Evolutionary conservation across 2,329 filamentous ascomycete genomes (phyloP).

Genomic region (Cladosporium sp.): DNA sequence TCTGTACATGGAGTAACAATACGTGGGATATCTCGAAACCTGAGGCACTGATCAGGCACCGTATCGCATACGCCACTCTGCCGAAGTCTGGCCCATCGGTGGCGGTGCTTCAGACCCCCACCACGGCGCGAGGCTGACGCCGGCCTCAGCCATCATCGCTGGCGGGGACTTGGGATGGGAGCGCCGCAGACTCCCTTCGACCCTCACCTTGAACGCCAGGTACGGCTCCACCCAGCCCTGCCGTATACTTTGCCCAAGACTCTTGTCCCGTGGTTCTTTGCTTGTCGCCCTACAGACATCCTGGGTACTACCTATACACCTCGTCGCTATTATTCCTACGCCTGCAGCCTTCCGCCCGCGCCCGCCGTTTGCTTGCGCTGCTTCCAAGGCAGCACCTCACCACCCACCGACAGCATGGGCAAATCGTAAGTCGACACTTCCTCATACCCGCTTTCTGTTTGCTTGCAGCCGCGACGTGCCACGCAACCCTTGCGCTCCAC

Average conservation of each 20-base stretch:
- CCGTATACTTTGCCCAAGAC: background rate
- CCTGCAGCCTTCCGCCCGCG: background rate
- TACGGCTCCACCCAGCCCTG: background rate
- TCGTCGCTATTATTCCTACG: background rate
- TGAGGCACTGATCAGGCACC: too few relatives aligned
- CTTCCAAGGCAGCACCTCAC: background rate
- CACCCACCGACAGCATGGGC: conserved; percentile 8
- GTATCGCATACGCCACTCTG: too few relatives aligned
- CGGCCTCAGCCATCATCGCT: background rate
- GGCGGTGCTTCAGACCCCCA: background rate
- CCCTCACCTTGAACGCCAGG: too few relatives aligned
- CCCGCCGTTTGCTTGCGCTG: background rate
- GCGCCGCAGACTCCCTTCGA: too few relatives aligned
- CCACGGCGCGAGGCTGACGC: background rate
- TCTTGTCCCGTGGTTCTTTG: background rate
- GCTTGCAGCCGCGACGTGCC: background rate
- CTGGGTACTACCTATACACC: background rate
- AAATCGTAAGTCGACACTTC: conserved; percentile 13
- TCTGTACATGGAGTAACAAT: too few relatives aligned
- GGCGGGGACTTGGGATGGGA: background rate
- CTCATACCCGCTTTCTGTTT: conserved; percentile 5
- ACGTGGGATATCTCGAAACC: too few relatives aligned
- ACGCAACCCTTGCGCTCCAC: background rate
- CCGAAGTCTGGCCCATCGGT: background rate
- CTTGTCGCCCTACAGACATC: background rate